Base-by-base conservation (phyloP, 306 rosid species). In the Canavalia ensiformis region DNA sequence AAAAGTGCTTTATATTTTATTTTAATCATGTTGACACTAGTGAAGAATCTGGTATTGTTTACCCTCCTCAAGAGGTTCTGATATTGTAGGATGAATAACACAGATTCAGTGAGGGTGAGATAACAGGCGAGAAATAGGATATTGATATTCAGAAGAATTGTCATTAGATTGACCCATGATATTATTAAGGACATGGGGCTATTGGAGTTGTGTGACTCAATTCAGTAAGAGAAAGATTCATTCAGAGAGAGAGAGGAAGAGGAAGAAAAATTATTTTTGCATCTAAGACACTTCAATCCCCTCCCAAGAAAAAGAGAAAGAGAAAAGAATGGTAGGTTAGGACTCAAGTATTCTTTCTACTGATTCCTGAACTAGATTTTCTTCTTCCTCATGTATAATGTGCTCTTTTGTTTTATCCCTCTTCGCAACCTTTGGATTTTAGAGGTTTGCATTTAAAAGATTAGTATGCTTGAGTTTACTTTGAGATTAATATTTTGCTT, bases 1-100 rank as follows among this genome's bases (percentile, higher is more conserved):
- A 54, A 37, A 60, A 63, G 7, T 54, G 44, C n/a, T 68, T 70
- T 70, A 9, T 78, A 35, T 75, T 75, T 74, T 68, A 59, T 39
- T 68, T 77, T 6, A 62, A 29, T 67, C 70, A 10, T 68, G 50
- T 41, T 59, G 41, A 28, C 65, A 49, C 46, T 47, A 25, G 72
- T 39, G 54, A 35, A 12, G 6, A 69, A 45, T 30, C 34, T 25
- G 67, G 29, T 60, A 51, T 50, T 31, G 60, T 74, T 59, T 52
- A 44, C 45, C 45, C 0, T 75, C 41, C 45, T 47, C 9, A 2
- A 37, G 34, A 69, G 42, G 45, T 67, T 75, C 18, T 81, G 68
- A 71, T 30, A 9, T 28, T 55, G 33, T 54, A 44, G 35, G 45
- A 71, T 45, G 72, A 57, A 76, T 25, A 52, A 33, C 42, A 31